Percentiles rank a stretch among this genome's conserved stretches.
Evolutionary conservation across 305 asterid species (phyloP).

Genomic region (Euphrasia arctica): DNA sequence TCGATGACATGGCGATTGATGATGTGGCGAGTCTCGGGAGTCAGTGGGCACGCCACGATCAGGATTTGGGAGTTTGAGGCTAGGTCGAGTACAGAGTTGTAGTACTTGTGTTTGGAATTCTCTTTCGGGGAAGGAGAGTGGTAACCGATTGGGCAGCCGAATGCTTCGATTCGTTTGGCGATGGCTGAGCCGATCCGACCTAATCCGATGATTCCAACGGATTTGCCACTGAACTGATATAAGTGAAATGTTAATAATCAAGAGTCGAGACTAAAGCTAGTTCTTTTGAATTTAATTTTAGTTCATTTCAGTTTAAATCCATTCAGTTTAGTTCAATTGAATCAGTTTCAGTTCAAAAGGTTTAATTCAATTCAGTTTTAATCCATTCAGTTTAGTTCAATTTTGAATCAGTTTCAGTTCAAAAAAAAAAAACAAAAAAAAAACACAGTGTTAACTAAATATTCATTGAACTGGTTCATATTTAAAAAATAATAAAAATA

Average conservation of each 20-base stretch:
- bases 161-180: conserved; percentile 74
- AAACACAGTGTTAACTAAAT: too few species aligned
- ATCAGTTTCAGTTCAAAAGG: too few species aligned
- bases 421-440: too few species aligned
- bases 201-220: conserved; percentile 72
- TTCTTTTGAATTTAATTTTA: too few species aligned
- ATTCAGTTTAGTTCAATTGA: too few species aligned
- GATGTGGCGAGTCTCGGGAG: conserved; percentile 48
- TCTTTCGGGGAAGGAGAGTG: conserved; percentile 44
- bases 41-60: conserved; percentile 49
- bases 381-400: too few species aligned
- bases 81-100: conserved; percentile 36
- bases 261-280: too few species aligned
- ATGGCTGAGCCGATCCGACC: conserved; percentile 91
- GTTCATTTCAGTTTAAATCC: too few species aligned
- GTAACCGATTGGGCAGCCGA: conserved; percentile 61
- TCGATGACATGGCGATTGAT: conserved; percentile 46
- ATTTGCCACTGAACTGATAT: conserved; percentile 59
- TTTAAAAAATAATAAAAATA: too few species aligned
- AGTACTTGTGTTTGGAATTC: conserved; percentile 35
- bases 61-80: conserved; percentile 54
- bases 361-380: too few species aligned
- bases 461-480: too few species aligned
- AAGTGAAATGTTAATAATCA: not conserved
- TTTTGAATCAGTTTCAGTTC: too few species aligned